phyloP scores from a whole-genome alignment of 176 grass and related monocot species.

The Phoenix dactylifera region DNA sequence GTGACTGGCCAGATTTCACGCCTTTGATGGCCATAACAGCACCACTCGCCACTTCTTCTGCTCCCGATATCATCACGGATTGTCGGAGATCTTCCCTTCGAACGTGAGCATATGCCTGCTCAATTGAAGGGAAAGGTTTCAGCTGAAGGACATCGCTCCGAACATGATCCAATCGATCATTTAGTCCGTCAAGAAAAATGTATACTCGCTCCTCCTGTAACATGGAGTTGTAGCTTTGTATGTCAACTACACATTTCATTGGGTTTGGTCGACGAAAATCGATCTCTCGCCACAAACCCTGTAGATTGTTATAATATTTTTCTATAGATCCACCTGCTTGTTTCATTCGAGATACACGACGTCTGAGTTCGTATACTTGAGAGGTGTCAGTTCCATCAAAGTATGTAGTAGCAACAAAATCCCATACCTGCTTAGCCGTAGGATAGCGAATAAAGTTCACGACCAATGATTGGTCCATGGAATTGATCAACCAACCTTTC shows the following conservation, averaged over 20 bases:
- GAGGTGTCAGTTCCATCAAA: not conserved
- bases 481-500: no score
- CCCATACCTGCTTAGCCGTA: no score
- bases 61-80: not conserved
- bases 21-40: not conserved
- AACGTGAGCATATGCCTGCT: not conserved
- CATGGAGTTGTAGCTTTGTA: no score
- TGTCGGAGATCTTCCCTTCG: not conserved
- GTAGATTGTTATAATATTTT: not conserved
- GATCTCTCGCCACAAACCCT: not conserved
- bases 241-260: not conserved
- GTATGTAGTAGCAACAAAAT: no score
- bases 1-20: no score
- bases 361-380: not conserved
- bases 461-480: no score
- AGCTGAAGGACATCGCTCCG: not conserved
- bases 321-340: not conserved
- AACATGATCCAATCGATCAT: not conserved
- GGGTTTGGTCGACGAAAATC: not conserved
- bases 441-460: no score
- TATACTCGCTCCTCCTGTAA: not conserved
- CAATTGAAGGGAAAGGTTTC: not conserved
- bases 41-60: no score
- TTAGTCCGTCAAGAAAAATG: not conserved
- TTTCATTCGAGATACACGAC: not conserved